Evolutionary conservation across 2,329 filamentous ascomycete genomes (phyloP), one percentile per base, ranked within the genome.

Genomic region (Cyclaneusma minus): DNA sequence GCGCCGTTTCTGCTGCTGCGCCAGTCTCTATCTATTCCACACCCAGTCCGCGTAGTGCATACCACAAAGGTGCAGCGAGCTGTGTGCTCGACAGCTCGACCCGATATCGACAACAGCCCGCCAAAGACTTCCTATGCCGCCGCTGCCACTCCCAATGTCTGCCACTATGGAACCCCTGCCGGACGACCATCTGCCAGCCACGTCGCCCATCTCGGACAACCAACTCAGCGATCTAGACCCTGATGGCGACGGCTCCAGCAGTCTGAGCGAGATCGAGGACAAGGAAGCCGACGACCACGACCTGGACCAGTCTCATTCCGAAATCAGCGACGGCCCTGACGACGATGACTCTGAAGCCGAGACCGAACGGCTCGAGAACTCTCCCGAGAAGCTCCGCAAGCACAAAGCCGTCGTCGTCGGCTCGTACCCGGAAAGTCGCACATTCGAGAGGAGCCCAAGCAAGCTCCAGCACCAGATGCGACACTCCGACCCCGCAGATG

Each of bases 201-300:
- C 56, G 45, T 52, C 56, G 40, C 52, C 56, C 40, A 58, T 59
- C 9, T 7, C 13, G n/a, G n/a, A n/a, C n/a, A n/a, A n/a, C n/a
- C n/a, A n/a, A n/a, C n/a, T n/a, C 33, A 46, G 42, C 31, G 43
- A 48, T 29, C 33, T 43, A 12, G 44, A 46, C 17, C 34, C 43
- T 20, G 71, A 74, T 42, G 80, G 78, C 48, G 74, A 72, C 48
- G 63, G 79, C 28, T 94, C 85, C 20, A 95, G 87, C 52, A 89
- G 84, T 43, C 63, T 95, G 41, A 94, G 83, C 56, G 87, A 94
- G 42, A 80, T 92, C 30, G 84, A 85, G 44, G 81, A 92, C 43
- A 70, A 70, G 43, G 74, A 81, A 35, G 65, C 60, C 22, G 76
- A 81, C 27, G 71, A 79, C 35, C 76, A 65, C 25, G 54, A 54